These are phyloP conservation scores for Gossypium mustelinum DNA, from an alignment of 345 rosid genomes.

Conservation along the genomic window DNA sequence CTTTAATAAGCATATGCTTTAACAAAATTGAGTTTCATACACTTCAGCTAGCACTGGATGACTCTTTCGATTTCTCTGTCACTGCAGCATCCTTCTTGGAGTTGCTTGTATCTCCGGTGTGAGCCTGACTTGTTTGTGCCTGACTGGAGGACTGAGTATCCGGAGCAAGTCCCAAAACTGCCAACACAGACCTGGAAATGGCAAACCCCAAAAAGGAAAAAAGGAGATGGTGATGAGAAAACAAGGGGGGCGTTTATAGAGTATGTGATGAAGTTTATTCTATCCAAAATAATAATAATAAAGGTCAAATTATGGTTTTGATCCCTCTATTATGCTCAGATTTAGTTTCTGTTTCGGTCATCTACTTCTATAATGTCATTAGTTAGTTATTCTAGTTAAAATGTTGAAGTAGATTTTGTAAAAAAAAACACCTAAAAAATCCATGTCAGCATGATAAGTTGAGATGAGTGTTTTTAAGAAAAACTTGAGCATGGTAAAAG, in stretches of 20 bases:
- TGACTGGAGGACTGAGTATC: constrained; percentile 63
- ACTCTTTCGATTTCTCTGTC: constrained; percentile 50
- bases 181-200: constrained; percentile 60
- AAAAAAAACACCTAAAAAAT: too few relatives aligned
- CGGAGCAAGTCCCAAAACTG: constrained; percentile 65
- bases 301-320: too few relatives aligned
- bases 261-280: background rate
- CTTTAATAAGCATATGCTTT: constrained; percentile 1
- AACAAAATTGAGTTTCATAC: background rate
- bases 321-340: too few relatives aligned
- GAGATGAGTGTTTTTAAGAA: too few relatives aligned
- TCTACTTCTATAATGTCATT: too few relatives aligned
- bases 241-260: background rate
- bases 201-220: constrained; percentile 6
- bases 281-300: background rate
- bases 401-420: too few relatives aligned
- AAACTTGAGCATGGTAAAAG: too few relatives aligned
- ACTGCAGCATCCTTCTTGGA: constrained; percentile 42
- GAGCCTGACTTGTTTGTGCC: constrained; percentile 46
- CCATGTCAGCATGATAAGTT: too few relatives aligned
- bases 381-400: too few relatives aligned
- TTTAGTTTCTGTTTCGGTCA: too few relatives aligned
- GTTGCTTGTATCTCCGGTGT: constrained; percentile 50
- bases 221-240: constrained; percentile 12
- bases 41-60: constrained; percentile 45